These are phyloP conservation scores for Microbotryomycetes sp. DNA, from an alignment of 1,284 basidiomycete genomes.

Conservation along the genomic window DNA sequence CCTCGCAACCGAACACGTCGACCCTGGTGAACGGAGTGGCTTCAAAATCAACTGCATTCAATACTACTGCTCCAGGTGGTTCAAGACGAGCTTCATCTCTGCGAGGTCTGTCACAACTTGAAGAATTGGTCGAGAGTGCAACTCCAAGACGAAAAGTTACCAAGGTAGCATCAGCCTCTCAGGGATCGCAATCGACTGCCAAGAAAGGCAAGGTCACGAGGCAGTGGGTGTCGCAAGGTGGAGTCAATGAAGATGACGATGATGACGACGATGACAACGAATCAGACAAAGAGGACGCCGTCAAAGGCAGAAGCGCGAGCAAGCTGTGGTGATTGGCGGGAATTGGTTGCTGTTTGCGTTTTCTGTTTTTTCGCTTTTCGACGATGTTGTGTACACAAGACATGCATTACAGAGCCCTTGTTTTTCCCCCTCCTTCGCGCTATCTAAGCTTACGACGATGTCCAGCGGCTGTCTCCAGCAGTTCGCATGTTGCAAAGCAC, in stretches of 20 bases:
- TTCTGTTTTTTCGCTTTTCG: neutral
- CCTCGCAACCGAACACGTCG: neutral
- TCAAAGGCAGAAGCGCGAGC: neutral
- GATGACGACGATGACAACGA: neutral
- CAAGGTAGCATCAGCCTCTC: neutral
- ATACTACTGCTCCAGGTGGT: no score
- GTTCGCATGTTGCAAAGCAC: no score
- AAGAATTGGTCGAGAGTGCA: neutral
- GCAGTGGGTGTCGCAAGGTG: neutral
- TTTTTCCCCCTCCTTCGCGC: no score
- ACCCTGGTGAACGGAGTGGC: neutral
- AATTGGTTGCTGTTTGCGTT: neutral
- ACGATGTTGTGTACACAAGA: no score
- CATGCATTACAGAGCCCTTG: no score
- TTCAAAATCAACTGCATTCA: no score
- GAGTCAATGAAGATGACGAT: neutral
- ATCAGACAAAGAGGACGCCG: neutral
- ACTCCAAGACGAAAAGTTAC: neutral
- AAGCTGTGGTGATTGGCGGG: neutral
- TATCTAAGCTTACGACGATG: no score
- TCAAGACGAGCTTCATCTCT: neutral
- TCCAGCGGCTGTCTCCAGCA: no score
- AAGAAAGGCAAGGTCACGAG: neutral
- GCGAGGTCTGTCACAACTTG: neutral
- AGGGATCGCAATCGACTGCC: neutral